A percentile compares a stretch with the other conserved stretches of the same genome.
Evolutionary conservation across 2,329 filamentous ascomycete genomes (phyloP).

Genomic region (Podosphaera fusca): DNA sequence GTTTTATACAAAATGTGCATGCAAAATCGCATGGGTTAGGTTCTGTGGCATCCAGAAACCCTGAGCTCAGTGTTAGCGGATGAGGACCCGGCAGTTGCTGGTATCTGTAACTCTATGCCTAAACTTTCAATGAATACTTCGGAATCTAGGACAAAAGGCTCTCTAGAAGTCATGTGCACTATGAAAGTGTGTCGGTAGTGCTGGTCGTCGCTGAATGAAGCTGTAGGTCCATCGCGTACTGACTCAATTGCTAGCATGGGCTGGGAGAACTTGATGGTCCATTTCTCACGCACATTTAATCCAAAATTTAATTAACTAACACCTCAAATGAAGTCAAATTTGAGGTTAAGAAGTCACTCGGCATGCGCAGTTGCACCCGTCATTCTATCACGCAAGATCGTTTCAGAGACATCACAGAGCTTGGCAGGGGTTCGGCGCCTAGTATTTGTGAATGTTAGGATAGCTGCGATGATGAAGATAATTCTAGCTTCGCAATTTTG

Average conservation of each 20-base stretch:
- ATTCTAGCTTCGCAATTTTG: constrained; percentile 7
- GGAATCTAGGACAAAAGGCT: constrained; percentile 14
- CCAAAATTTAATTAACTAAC: constrained; percentile 6
- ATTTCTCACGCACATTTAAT: constrained; percentile 7
- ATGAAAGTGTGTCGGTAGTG: constrained; percentile 5
- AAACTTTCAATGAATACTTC: constrained; percentile 16
- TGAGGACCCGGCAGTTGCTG: constrained; percentile 5
- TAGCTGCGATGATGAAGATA: constrained; percentile 6
- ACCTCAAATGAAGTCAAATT: constrained; percentile 3
- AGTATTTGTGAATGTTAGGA: constrained; percentile 3
- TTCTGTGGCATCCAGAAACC: constrained; percentile 1
- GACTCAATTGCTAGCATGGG: constrained; percentile 1
- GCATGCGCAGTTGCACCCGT: constrained; percentile 1
- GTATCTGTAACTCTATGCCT: constrained; percentile 11
- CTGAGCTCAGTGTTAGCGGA: constrained; percentile 2
- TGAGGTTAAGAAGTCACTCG: constrained; percentile 2
- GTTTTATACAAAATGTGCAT: constrained; percentile 2
- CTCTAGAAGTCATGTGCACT: constrained; percentile 6
- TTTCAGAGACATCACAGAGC: constrained; percentile 5
- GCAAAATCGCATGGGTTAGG: constrained; percentile 2
- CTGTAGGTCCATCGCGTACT: constrained; percentile 3
- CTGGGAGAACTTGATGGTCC: constrained; percentile 5
- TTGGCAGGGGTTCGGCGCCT: constrained; percentile 4
- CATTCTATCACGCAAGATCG: constrained; percentile 4
- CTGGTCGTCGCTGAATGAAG: constrained; percentile 5